phyloP scores from a whole-genome alignment of 1,139 yeast genomes.

The Yamadazyma friedrichii region DNA sequence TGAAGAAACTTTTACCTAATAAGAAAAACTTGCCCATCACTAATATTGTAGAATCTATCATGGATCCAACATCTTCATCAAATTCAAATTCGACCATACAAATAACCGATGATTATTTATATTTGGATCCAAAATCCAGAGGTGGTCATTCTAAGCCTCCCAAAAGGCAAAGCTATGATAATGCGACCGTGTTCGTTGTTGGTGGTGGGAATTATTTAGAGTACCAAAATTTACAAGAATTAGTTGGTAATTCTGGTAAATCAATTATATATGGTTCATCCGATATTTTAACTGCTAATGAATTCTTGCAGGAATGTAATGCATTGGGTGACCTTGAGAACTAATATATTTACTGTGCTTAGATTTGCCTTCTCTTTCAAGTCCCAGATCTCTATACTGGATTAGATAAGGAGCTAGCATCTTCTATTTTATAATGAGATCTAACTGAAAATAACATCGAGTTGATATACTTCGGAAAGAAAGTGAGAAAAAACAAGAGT shows the following conservation, averaged over 20 bases:
- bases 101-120: conserved; percentile 84
- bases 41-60: conserved; percentile 82
- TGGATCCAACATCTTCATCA: conserved; percentile 74
- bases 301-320: conserved; percentile 72
- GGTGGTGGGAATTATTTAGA: conserved; percentile 97
- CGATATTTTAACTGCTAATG: conserved; percentile 70
- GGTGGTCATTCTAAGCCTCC: conserved; percentile 92
- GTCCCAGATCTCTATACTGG: too few relatives aligned
- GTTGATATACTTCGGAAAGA: too few relatives aligned
- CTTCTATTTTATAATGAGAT: too few relatives aligned
- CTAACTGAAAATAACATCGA: too few relatives aligned
- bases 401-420: too few relatives aligned
- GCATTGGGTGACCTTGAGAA: conserved; percentile 41
- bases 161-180: conserved; percentile 75
- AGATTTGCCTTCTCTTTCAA: too few relatives aligned
- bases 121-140: conserved; percentile 85
- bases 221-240: conserved; percentile 90
- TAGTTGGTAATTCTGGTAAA: conserved; percentile 52
- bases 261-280: conserved; percentile 85
- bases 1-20: conserved; percentile 84
- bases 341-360: too few relatives aligned
- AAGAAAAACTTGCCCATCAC: conserved; percentile 87
- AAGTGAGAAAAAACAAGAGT: too few relatives aligned
- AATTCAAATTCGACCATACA: conserved; percentile 58
- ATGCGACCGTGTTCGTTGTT: conserved; percentile 84